Percentiles rank a stretch among this genome's conserved stretches.
Evolutionary conservation across 2,329 filamentous ascomycete species (phyloP).

Genomic region (Trichoderma koningii): DNA sequence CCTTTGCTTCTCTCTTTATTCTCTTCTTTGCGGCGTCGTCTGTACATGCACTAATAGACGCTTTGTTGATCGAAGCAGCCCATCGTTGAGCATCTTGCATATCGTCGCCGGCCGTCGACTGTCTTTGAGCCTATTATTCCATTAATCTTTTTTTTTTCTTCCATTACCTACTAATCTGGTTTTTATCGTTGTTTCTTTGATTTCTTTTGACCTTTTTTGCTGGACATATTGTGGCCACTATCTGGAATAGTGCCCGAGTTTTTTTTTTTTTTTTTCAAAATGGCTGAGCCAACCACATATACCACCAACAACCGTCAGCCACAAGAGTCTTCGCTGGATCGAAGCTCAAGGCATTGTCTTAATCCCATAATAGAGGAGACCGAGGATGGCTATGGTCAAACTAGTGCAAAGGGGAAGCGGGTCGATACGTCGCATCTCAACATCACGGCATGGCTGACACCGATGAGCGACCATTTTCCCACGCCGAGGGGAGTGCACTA

Average conservation of each 20-base stretch:
- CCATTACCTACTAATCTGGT: slow-evolving; percentile 14
- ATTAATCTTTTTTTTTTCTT: neutral
- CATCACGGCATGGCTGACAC: slow-evolving; percentile 61
- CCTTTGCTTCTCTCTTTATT: slow-evolving; percentile 37
- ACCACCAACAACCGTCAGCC: slow-evolving; percentile 44
- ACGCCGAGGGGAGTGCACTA: slow-evolving; percentile 69
- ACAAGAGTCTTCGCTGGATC: slow-evolving; percentile 58
- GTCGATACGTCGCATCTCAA: slow-evolving; percentile 48
- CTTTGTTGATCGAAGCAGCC: slow-evolving; percentile 51
- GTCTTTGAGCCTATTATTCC: slow-evolving; percentile 19
- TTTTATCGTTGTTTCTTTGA: slow-evolving; percentile 27
- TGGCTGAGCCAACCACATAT: slow-evolving; percentile 46
- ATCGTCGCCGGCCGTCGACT: slow-evolving; percentile 44
- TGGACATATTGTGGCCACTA: slow-evolving; percentile 28
- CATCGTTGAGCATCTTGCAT: slow-evolving; percentile 40
- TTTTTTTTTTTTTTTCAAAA: too few relatives aligned
- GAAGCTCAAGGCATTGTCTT: slow-evolving; percentile 56
- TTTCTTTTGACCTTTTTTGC: slow-evolving; percentile 12
- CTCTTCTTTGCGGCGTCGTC: slow-evolving; percentile 33
- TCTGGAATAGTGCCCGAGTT: slow-evolving; percentile 39
- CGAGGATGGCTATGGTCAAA: slow-evolving; percentile 42
- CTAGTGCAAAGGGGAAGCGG: slow-evolving; percentile 32
- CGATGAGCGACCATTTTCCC: slow-evolving; percentile 67
- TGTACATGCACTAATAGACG: slow-evolving; percentile 37
- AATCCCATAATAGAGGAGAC: slow-evolving; percentile 67